Evolutionary conservation across 2,329 filamentous ascomycete species (phyloP), one percentile per base, ranked within the genome.

Genomic region (Hypoxylon sp.): DNA sequence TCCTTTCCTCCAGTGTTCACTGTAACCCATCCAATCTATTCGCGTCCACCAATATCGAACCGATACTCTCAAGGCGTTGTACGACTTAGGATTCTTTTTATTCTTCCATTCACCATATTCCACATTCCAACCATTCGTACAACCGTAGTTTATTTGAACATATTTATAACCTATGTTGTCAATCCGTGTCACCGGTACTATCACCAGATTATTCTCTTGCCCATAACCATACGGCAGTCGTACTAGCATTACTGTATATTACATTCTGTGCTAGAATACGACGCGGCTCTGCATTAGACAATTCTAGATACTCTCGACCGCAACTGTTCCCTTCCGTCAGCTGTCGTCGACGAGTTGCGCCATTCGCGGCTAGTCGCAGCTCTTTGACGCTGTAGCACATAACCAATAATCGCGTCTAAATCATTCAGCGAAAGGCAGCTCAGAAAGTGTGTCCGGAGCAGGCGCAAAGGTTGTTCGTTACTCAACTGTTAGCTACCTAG

Each of bases 341-440:
- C 43, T 48, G 41, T 64, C 36, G 51, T 60, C 62, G 49, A 64
- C 60, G 45, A 51, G 51, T 63, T 60, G 63, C 67, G 64, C 58
- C 28, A 56, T 67, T 56, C 61, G 38, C 73, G 73, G 70, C 67
- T 70, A 70, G 58, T 69, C 65, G 70, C 72, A 74, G 73, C 63
- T 59, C 53, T 50, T 67, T 60, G 57, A 74, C 68, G 73, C 60
- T 69, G 73, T 74, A 73, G 66, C 73, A 74, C 72, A 32, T 65
- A 70, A 45, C 62, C 32, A 56, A 51, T 36, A 66, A 59, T 63
- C 53, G 21, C 53, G 46, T 61, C 56, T 63, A 45, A 19, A 34
- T 66, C 55, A 62, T 58, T 66, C 58, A 64, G 61, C 49, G 14
- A 59, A 64, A 19, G 55, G 25, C 45, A 52, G 50, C 36, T 38